Evolutionary conservation across 225 moss, liverwort and hornwort genomes (phyloP).

Genomic region (Antitrichia curtipendula): DNA sequence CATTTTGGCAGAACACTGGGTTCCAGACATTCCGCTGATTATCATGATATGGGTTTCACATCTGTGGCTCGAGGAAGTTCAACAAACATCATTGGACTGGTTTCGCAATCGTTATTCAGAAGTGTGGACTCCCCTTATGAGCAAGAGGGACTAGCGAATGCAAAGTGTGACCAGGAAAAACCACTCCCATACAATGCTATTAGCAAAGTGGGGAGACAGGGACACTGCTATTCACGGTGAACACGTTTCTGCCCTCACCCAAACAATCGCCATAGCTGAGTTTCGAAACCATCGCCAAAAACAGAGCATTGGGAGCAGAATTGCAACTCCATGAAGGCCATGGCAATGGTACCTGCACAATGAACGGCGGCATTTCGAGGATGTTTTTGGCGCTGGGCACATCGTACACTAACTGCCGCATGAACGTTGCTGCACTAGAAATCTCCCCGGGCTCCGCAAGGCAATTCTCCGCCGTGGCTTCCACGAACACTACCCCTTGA

Average conservation of each 20-base stretch:
- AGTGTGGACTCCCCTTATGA: not conserved
- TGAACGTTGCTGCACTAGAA: conserved; percentile 41
- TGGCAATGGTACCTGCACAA: conserved; percentile 35
- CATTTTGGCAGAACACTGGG: not conserved
- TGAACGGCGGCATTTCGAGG: conserved; percentile 49
- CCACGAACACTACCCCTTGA: conserved; percentile 35
- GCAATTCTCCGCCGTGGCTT: conserved; percentile 18
- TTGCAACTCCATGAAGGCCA: not conserved
- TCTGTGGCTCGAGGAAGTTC: not conserved
- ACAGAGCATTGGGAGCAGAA: not conserved
- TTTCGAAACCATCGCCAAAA: not conserved
- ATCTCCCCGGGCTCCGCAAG: conserved; percentile 58
- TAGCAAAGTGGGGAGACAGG: not conserved
- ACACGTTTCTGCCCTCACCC: not conserved
- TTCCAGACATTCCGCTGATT: not conserved
- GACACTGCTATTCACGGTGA: not conserved
- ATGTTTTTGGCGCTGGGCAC: conserved; percentile 39
- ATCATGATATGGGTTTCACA: not conserved
- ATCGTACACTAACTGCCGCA: conserved; percentile 55
- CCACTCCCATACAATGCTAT: not conserved
- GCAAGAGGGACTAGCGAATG: not conserved
- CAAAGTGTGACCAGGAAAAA: not conserved
- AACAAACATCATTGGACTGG: not conserved
- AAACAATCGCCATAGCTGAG: not conserved
- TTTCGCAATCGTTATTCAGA: not conserved